Evolutionary conservation across 208 protist genomes (phyloP).

Genomic region (Crithidia sp.): DNA sequence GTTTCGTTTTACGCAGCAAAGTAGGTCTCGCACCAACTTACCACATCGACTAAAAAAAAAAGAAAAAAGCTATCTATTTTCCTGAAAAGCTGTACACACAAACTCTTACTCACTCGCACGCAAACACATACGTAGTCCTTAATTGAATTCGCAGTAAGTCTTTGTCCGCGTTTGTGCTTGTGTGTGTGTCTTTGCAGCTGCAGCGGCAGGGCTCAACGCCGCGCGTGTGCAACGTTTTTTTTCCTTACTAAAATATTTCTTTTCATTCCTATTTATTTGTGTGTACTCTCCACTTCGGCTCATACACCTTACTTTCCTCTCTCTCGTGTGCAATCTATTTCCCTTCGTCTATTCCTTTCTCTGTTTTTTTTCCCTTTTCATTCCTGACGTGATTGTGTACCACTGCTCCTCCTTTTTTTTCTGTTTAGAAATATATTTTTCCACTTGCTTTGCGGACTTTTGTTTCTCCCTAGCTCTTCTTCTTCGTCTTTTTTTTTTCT

Average conservation of each 20-base stretch:
- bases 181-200: no score
- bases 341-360: not conserved
- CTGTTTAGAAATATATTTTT: no score
- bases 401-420: no score
- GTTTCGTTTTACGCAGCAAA: not conserved
- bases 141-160: not conserved
- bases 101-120: not conserved
- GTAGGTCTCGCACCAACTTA: no score
- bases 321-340: not conserved
- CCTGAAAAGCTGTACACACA: not conserved
- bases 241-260: no score
- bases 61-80: no score
- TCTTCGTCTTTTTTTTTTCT: not conserved
- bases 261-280: no score
- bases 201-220: no score
- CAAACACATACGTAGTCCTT: not conserved
- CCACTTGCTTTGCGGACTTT: no score
- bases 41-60: no score
- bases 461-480: not conserved
- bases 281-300: no score
- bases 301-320: not conserved
- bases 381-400: not conserved
- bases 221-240: no score
- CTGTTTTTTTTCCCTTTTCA: not conserved
- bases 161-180: not conserved